These are phyloP conservation scores for Solanum pennellii DNA, from an alignment of 257 asterid species.

Conservation along the genomic window DNA sequence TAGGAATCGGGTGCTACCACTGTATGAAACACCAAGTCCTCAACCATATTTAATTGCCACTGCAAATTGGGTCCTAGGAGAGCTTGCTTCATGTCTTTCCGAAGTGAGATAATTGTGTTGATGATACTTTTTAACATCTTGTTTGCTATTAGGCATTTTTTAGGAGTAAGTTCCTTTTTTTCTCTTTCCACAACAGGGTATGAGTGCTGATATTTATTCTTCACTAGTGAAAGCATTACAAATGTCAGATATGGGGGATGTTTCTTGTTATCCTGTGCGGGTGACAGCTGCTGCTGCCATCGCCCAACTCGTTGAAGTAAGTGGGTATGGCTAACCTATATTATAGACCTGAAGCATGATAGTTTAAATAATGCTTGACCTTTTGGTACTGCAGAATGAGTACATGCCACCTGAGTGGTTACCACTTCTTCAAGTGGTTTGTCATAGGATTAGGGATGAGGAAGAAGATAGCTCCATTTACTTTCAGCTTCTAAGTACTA, in stretches of 20 bases:
- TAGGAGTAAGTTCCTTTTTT: background rate
- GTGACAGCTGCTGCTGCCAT: constrained; percentile 34
- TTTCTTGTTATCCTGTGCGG: constrained; percentile 33
- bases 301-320: constrained; percentile 31
- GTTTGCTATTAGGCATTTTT: background rate
- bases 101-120: constrained; percentile 13
- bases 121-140: background rate
- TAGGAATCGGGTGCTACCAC: constrained; percentile 28
- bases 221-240: constrained; percentile 22
- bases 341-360: background rate
- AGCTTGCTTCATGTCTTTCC: constrained; percentile 32
- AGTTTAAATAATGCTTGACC: background rate
- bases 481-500: constrained; percentile 27
- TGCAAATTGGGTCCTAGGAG: constrained; percentile 36
- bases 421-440: constrained; percentile 24
- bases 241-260: constrained; percentile 10
- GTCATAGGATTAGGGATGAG: constrained; percentile 14
- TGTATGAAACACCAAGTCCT: constrained; percentile 12
- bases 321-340: background rate
- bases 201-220: constrained; percentile 23
- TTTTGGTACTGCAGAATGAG: constrained; percentile 22
- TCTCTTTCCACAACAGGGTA: constrained; percentile 13
- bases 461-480: constrained; percentile 21
- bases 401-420: constrained; percentile 35
- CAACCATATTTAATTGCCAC: constrained; percentile 33